These are phyloP conservation scores for Aleurites moluccanus DNA, from an alignment of 441 rosid species.

Conservation along the genomic window DNA sequence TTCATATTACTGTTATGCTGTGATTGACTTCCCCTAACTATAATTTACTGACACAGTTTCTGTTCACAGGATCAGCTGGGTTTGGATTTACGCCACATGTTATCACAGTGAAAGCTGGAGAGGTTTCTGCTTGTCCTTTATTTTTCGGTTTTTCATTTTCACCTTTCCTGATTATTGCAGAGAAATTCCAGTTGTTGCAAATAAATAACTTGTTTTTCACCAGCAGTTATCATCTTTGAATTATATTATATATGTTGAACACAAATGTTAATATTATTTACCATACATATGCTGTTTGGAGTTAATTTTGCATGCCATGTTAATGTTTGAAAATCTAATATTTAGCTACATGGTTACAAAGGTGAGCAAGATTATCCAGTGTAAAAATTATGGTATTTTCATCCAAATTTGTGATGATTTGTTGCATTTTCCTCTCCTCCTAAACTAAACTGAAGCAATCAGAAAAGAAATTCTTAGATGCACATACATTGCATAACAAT, in stretches of 20 bases:
- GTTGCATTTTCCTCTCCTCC: not conserved
- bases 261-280: not conserved
- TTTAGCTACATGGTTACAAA: not conserved
- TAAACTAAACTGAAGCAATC: not conserved
- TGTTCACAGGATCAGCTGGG: slow-evolving; percentile 66
- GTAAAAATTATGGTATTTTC: not conserved
- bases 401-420: slow-evolving; percentile 2
- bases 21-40: not conserved
- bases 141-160: slow-evolving; percentile 12
- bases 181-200: not conserved
- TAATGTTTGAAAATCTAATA: not conserved
- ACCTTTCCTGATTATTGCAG: slow-evolving; percentile 10
- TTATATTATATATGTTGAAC: not conserved
- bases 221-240: not conserved
- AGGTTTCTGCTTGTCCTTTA: slow-evolving; percentile 50
- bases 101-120: slow-evolving; percentile 77
- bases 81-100: slow-evolving; percentile 79
- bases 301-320: not conserved
- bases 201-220: not conserved
- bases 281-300: not conserved
- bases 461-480: not conserved
- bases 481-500: not conserved
- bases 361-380: not conserved
- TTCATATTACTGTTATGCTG: not conserved
- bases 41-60: slow-evolving; percentile 21